Evolutionary conservation across 2,329 filamentous ascomycete genomes (phyloP).

Genomic region (Aschersonia sp.): DNA sequence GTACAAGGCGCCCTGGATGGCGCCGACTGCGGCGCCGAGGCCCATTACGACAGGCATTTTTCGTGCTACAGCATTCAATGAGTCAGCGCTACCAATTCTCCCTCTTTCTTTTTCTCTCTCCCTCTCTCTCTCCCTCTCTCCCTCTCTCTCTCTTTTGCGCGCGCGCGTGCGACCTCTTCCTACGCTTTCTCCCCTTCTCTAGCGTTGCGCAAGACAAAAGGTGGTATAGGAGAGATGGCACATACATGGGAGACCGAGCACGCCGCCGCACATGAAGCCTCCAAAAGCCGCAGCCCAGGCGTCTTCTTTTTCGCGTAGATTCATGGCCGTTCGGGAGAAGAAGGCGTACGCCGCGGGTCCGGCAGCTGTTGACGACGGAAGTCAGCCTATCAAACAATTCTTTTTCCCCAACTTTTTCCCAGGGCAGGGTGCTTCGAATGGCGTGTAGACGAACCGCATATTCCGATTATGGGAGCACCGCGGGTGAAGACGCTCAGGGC

Average conservation of each 20-base stretch:
- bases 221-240: constrained; percentile 1
- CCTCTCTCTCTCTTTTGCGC: no score
- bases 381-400: not conserved
- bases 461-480: constrained; percentile 57
- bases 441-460: constrained; percentile 16
- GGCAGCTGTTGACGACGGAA: constrained; percentile 27
- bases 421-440: not conserved
- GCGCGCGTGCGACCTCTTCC: no score
- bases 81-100: no score
- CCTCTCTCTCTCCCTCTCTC: no score
- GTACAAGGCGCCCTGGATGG: constrained; percentile 47
- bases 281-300: constrained; percentile 58
- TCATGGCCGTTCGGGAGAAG: constrained; percentile 60
- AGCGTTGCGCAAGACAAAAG: no score
- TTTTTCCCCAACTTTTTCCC: not conserved
- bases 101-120: no score
- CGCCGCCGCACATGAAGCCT: constrained; percentile 60
- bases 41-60: constrained; percentile 58
- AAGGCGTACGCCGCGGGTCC: constrained; percentile 64
- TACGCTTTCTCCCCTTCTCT: no score
- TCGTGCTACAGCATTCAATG: constrained; percentile 12
- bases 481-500: constrained; percentile 67
- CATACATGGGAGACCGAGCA: constrained; percentile 61
- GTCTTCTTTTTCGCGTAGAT: constrained; percentile 76
- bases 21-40: constrained; percentile 42